Evolutionary conservation across 1,284 basidiomycete genomes (phyloP).

Genomic region (Ustilago shanxiensis): DNA sequence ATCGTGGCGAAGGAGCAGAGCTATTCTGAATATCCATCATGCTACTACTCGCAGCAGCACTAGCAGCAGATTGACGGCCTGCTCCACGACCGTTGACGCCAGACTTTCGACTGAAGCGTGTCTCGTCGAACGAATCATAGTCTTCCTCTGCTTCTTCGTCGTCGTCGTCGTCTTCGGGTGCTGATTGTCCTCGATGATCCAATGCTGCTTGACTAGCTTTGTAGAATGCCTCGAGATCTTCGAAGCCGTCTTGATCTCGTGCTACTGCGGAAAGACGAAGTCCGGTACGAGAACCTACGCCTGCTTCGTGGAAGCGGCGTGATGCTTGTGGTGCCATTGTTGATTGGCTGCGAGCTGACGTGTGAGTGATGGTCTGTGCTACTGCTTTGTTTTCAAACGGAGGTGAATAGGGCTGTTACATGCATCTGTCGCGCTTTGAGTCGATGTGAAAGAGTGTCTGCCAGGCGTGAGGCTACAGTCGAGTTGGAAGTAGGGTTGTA

Average conservation of each 20-base stretch:
- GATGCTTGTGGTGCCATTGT: conserved; percentile 41
- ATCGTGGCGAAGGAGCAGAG: conserved; percentile 47
- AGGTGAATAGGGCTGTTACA: conserved; percentile 2
- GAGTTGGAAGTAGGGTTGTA: neutral
- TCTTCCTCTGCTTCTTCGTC: conserved; percentile 73
- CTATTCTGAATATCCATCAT: conserved; percentile 58
- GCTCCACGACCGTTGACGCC: conserved; percentile 10
- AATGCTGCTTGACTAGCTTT: conserved; percentile 65
- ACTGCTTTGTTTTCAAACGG: neutral
- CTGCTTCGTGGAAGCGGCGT: conserved; percentile 64
- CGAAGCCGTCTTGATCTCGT: conserved; percentile 78
- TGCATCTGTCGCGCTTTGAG: neutral
- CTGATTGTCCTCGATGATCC: conserved; percentile 66
- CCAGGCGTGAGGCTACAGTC: neutral
- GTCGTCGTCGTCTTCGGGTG: conserved; percentile 75
- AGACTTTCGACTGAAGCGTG: conserved; percentile 24
- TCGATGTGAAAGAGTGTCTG: neutral
- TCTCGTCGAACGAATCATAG: conserved; percentile 61
- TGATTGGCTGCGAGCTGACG: neutral
- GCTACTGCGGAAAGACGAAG: conserved; percentile 56
- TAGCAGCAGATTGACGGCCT: neutral
- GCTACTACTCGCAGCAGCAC: conserved; percentile 42
- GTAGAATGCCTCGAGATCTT: conserved; percentile 66
- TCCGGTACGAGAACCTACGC: conserved; percentile 67
- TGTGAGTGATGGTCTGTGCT: neutral